Conservation (phyloP, 2,329 filamentous ascomycete species). For the Rhexocercosporidium sp. region DNA sequence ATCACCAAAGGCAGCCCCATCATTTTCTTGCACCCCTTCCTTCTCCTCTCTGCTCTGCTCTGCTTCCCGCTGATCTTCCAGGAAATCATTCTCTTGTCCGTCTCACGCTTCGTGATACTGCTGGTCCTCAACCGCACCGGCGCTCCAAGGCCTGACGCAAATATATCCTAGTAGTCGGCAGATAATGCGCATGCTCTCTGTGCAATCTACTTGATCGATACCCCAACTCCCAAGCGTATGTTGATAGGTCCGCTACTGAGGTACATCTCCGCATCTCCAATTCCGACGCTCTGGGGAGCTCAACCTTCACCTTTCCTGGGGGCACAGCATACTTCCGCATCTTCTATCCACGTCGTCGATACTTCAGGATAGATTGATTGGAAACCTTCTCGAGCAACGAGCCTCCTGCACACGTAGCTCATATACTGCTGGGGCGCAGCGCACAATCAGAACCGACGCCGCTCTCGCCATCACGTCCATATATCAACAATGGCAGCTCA, state of each 20-base stretch:
- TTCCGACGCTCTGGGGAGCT: conserved; percentile 1
- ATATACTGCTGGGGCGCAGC: neutral
- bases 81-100: neutral
- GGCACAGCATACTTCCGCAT: neutral
- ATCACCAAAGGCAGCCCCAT: conserved; percentile 1
- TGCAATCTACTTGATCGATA: conserved; percentile 7
- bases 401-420: neutral
- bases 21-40: neutral
- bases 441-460: neutral
- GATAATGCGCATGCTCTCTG: neutral
- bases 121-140: neutral
- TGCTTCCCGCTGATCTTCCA: neutral
- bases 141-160: neutral
- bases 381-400: neutral
- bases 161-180: neutral
- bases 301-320: neutral
- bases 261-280: conserved; percentile 15
- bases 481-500: conserved; percentile 39
- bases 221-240: neutral
- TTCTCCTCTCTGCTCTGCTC: neutral
- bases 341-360: neutral
- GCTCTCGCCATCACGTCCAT: neutral
- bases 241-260: conserved; percentile 3
- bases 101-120: neutral
- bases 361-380: neutral